phyloP scores from a whole-genome alignment of 305 asterid genomes.

The Andrographis paniculata region DNA sequence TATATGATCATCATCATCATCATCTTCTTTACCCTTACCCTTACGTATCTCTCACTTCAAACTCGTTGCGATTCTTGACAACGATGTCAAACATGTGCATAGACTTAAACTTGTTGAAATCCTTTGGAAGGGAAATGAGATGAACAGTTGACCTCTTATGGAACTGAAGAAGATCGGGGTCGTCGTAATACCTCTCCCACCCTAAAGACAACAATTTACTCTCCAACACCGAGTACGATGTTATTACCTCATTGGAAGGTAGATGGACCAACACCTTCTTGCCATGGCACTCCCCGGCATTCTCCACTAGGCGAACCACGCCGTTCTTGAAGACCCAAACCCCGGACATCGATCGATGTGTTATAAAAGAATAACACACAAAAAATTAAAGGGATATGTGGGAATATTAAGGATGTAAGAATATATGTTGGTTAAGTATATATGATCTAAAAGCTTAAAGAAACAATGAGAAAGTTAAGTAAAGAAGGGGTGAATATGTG shows the following conservation, averaged over 20 bases:
- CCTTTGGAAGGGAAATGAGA: slow-evolving; percentile 77
- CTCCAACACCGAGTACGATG: slow-evolving; percentile 54
- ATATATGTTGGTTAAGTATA: background rate
- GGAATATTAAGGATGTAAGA: too few species aligned
- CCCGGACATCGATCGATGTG: slow-evolving; percentile 80
- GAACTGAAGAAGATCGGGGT: slow-evolving; percentile 65
- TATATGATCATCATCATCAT: too few species aligned
- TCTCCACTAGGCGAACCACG: slow-evolving; percentile 66
- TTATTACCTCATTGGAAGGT: slow-evolving; percentile 41
- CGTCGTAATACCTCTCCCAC: slow-evolving; percentile 83
- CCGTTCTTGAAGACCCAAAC: slow-evolving; percentile 97
- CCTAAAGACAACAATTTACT: slow-evolving; percentile 42
- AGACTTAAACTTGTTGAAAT: slow-evolving; percentile 74
- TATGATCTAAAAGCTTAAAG: background rate
- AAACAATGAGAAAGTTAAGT: slow-evolving; percentile 1
- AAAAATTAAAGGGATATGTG: too few species aligned
- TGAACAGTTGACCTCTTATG: slow-evolving; percentile 72
- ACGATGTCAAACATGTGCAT: slow-evolving; percentile 89
- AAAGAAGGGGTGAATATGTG: slow-evolving; percentile 16
- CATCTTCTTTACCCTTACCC: too few species aligned
- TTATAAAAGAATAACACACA: too few species aligned
- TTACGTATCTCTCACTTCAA: slow-evolving; percentile 57
- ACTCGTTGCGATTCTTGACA: slow-evolving; percentile 71
- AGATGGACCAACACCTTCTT: slow-evolving; percentile 59
- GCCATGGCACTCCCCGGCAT: slow-evolving; percentile 48